Evolutionary conservation across 2,329 filamentous ascomycete genomes (phyloP).

Genomic region (Diplodia scrobiculata): DNA sequence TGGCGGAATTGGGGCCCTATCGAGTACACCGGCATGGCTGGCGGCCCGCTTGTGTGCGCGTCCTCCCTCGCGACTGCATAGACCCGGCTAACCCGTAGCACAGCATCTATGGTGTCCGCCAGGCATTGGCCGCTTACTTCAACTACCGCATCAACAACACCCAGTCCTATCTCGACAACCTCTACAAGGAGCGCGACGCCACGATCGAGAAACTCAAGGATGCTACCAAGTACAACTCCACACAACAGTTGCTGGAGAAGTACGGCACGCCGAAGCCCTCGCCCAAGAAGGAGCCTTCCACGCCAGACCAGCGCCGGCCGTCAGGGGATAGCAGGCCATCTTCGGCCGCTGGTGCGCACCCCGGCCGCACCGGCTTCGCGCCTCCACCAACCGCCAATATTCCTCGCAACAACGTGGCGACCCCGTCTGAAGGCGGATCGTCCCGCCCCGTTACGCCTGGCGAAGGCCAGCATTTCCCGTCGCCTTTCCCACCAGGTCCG

Average conservation of each 20-base stretch:
- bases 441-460: slow-evolving; percentile 39
- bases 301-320: slow-evolving; percentile 38
- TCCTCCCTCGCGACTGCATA: not conserved
- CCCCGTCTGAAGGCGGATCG: slow-evolving; percentile 34
- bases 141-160: slow-evolving; percentile 76
- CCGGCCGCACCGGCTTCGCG: slow-evolving; percentile 55
- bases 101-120: slow-evolving; percentile 79
- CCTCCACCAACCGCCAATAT: slow-evolving; percentile 70
- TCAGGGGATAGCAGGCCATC: slow-evolving; percentile 32
- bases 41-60: slow-evolving; percentile 74
- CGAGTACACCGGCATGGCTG: slow-evolving; percentile 78
- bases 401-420: slow-evolving; percentile 38
- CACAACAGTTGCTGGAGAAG: slow-evolving; percentile 87
- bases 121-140: slow-evolving; percentile 69
- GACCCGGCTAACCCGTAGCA: slow-evolving; percentile 32
- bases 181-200: slow-evolving; percentile 75
- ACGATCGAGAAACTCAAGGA: slow-evolving; percentile 94
- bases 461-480: slow-evolving; percentile 6
- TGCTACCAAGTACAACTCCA: slow-evolving; percentile 94
- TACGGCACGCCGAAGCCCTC: slow-evolving; percentile 66
- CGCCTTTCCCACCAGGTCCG: slow-evolving; percentile 28
- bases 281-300: slow-evolving; percentile 46
- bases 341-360: not conserved
- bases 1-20: slow-evolving; percentile 72
- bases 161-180: slow-evolving; percentile 68